Evolutionary conservation across 2,329 filamentous ascomycete genomes (phyloP), one percentile per base, ranked within the genome.

Genomic region (Fusarium veterinarium): DNA sequence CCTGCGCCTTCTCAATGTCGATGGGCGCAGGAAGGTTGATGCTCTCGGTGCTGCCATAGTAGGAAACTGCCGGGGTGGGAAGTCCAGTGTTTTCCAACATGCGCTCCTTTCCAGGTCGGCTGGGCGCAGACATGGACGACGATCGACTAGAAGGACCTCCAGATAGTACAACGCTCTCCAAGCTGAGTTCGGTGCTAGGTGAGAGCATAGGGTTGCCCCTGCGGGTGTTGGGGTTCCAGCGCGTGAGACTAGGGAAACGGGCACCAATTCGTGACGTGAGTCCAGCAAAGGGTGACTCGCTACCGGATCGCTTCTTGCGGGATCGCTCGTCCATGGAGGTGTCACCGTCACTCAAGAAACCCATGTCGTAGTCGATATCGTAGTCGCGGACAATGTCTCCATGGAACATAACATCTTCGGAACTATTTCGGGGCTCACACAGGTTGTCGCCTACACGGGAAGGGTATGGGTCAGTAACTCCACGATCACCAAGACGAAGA

Each of bases 121-220:
- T 83, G 3, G 90, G 89, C 38, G 88, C 87, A 16, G 93, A 94
- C 59, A 93, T 85, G n/a, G 92, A 95, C 3, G 93, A 95, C 3
- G 94, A 93, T 59, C 93, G 89, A 75, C 93, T 93, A 6, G 94
- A 95, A 6, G 91, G 87, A 12, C 91, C 88, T 53, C 88, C 86
- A 4, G 91, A 92, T 23, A 85, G 91, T 13, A 77, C 74, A 90
- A 91, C 91, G 64, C 91, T 93, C 78, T 97, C 95, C 55, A 97
- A 88, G 20, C 90, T 93, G 30, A 95, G 87, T 77, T 98, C 95
- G 45, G 96, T 97, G 70, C 92, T 91, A 1, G 94, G 92, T 1
- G 84, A 86, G 17, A 85, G 82, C 49, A 85, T 84, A 19, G 83
- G 79, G 60, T 84, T 85, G n/a, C 83, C 79, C 40, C 84, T 84